phyloP scores from a whole-genome alignment of 257 asterid genomes.

The Eucommia ulmoides region DNA sequence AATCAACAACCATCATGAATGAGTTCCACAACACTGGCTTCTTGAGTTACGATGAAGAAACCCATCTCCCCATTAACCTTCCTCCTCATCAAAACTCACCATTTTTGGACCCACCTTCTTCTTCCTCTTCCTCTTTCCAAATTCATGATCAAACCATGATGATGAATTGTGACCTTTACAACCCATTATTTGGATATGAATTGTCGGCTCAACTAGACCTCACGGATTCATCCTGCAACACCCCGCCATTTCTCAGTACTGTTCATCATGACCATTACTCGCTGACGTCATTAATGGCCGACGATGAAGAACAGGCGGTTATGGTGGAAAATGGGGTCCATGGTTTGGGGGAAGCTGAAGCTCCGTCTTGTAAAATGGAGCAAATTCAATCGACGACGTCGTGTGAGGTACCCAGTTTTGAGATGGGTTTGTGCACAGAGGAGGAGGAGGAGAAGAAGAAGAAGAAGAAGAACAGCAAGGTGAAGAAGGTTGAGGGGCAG shows the following conservation, averaged over 20 bases:
- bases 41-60: constrained; percentile 5
- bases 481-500: constrained; percentile 37
- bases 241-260: constrained; percentile 8
- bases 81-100: constrained; percentile 6
- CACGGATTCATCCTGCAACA: constrained; percentile 19
- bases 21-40: constrained; percentile 14
- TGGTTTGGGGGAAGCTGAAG: constrained; percentile 12
- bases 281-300: constrained; percentile 6
- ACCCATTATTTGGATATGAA: constrained; percentile 27
- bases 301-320: constrained; percentile 15
- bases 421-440: constrained; percentile 23
- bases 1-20: constrained; percentile 10
- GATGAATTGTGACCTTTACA: constrained; percentile 5
- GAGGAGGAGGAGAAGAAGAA: constrained; percentile 26
- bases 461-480: constrained; percentile 23
- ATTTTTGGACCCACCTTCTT: constrained; percentile 13
- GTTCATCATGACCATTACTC: constrained; percentile 14
- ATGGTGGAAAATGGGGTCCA: constrained; percentile 10
- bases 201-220: constrained; percentile 28
- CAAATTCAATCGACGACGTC: constrained; percentile 11
- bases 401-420: constrained; percentile 18
- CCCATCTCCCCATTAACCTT: not conserved
- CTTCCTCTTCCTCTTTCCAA: constrained; percentile 18
- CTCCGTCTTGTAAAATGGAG: constrained; percentile 27
- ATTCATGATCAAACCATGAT: too few species aligned